Evolutionary conservation across 2,329 filamentous ascomycete species (phyloP).

Genomic region (Aspergillus terreus): DNA sequence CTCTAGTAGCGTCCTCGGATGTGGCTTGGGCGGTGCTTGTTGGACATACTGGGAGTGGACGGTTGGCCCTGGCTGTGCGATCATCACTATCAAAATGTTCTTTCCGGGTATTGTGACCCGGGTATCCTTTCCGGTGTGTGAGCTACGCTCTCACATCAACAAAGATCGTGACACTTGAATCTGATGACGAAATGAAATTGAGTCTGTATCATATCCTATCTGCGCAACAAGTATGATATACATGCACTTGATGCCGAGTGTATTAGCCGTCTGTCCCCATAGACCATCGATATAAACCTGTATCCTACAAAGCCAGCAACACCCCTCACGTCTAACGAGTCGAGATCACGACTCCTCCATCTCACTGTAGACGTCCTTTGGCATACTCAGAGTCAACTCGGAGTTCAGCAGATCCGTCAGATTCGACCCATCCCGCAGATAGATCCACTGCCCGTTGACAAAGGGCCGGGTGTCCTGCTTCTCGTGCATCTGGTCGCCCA

Average conservation of each 20-base stretch:
- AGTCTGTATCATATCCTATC: slow-evolving; percentile 3
- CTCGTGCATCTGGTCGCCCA: slow-evolving; percentile 66
- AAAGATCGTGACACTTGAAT: not conserved
- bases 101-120: too few relatives aligned
- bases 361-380: slow-evolving; percentile 34
- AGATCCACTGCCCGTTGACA: slow-evolving; percentile 72
- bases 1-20: too few relatives aligned
- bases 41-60: too few relatives aligned
- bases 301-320: slow-evolving; percentile 6
- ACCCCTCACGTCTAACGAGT: slow-evolving; percentile 1
- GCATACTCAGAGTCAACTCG: slow-evolving; percentile 69
- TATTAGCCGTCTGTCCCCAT: slow-evolving; percentile 1
- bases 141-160: too few relatives aligned
- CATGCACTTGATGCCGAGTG: slow-evolving; percentile 11
- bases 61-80: too few relatives aligned
- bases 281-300: not conserved
- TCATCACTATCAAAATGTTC: too few relatives aligned
- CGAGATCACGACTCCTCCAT: slow-evolving; percentile 15
- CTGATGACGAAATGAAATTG: not conserved
- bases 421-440: slow-evolving; percentile 75
- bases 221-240: slow-evolving; percentile 10
- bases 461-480: slow-evolving; percentile 65
- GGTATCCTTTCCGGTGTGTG: too few relatives aligned
- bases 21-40: too few relatives aligned
- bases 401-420: slow-evolving; percentile 68